Base-by-base conservation (phyloP, 116 monocot species). In the Cymodocea nodosa region DNA sequence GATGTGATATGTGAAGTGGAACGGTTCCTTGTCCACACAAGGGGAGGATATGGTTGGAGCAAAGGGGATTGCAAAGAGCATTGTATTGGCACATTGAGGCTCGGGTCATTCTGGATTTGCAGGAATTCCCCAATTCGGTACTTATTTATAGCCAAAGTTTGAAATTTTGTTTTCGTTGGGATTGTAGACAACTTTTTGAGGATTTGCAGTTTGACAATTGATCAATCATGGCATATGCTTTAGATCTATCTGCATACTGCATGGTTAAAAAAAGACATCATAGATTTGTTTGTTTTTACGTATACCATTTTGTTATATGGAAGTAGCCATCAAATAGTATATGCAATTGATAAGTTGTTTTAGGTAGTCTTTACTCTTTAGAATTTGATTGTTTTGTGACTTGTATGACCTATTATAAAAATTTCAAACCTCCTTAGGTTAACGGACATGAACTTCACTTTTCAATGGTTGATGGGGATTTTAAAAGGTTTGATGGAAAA, bases 401-500 rank as follows among this genome's bases (percentile, higher is more conserved):
- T 23, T 56, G 16, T 25, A 60, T 13, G 35, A 15, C 3, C 60
- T 15, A 34, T 17, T 4, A 9, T 19, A 44, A 18, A 14, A 19
- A 39, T 20, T 63, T 39, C 44, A 4, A 19, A 6, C 4, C 2
- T 63, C 12, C 19, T 6, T 44, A 66, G 52, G 66, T 35, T 67
- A 68, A 85, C 73, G 91, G 79, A 1, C 64, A 83, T 52, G 88
- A 85, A 72, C 97, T 97, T 63, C 81, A 75, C 59, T 97, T 91
- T 70, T 74, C 76, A 13, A 87, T 97, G 97, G 91, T 97, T 75
- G 97, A 97, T 78, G 97, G 97, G 35, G 97, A 97, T 72, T 97
- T 97, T 74, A 97, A 88, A 79, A 97, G 88, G 77, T 97, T 91
- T 73, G 97, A 97, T 82, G 97, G 97, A 23, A 91, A 87, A 69